Conservation (phyloP, 768 basidiomycete genomes). For the Calocybe gangraenosa region DNA sequence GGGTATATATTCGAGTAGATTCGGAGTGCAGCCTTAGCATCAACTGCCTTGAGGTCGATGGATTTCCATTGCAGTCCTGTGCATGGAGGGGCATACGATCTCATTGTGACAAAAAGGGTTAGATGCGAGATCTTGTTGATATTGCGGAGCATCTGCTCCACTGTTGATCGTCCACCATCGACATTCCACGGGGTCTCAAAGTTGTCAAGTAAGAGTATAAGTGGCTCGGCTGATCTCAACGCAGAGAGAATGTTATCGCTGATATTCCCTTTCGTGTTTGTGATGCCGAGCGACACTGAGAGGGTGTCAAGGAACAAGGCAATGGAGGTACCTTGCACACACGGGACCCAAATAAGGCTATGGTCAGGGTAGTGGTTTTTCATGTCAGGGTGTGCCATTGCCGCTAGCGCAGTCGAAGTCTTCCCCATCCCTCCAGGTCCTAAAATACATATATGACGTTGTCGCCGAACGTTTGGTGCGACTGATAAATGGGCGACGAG, state of each 20-base stretch:
- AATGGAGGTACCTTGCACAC: slow-evolving; percentile 22
- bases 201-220: slow-evolving; percentile 27
- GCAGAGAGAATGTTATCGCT: slow-evolving; percentile 14
- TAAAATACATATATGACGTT: slow-evolving; percentile 20
- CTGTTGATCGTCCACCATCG: neutral
- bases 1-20: slow-evolving; percentile 20
- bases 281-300: slow-evolving; percentile 15
- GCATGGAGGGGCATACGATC: slow-evolving; percentile 21
- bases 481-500: slow-evolving; percentile 3
- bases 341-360: slow-evolving; percentile 23
- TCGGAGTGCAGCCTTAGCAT: slow-evolving; percentile 16
- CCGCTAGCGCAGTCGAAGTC: slow-evolving; percentile 25
- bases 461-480: neutral
- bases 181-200: slow-evolving; percentile 30
- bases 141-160: neutral
- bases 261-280: slow-evolving; percentile 10
- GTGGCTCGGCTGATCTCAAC: slow-evolving; percentile 9
- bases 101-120: slow-evolving; percentile 1
- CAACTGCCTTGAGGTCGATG: slow-evolving; percentile 11
- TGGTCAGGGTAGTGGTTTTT: slow-evolving; percentile 11
- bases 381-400: slow-evolving; percentile 20
- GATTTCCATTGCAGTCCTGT: slow-evolving; percentile 21
- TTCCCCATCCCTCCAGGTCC: slow-evolving; percentile 31
- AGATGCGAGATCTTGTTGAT: neutral
- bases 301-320: slow-evolving; percentile 21